Conservation (phyloP, 2,329 filamentous ascomycete genomes). For the Zelopaecilomyces penicillatus region DNA sequence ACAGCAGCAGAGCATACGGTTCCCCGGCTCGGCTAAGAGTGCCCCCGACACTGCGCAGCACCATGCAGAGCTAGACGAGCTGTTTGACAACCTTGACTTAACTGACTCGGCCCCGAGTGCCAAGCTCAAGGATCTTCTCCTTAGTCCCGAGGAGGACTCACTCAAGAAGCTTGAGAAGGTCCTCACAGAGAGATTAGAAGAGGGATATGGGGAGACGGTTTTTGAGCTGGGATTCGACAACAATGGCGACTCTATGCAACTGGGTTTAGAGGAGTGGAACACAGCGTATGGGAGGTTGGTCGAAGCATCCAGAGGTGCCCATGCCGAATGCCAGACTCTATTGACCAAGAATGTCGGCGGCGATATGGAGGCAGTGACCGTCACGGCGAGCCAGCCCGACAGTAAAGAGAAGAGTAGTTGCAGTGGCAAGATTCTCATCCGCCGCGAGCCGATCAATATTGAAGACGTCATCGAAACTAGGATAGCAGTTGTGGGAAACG, state of each 20-base stretch:
- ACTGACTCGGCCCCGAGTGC: slow-evolving; percentile 59
- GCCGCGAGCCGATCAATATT: slow-evolving; percentile 61
- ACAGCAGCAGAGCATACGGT: slow-evolving; percentile 74
- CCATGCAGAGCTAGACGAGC: slow-evolving; percentile 80
- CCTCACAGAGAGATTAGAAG: slow-evolving; percentile 61
- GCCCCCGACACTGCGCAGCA: slow-evolving; percentile 35
- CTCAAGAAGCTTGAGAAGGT: slow-evolving; percentile 56
- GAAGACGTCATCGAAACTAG: slow-evolving; percentile 92
- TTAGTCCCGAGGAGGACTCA: slow-evolving; percentile 53
- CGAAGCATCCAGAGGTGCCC: slow-evolving; percentile 53
- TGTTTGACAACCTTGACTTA: slow-evolving; percentile 82
- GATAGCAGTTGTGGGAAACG: slow-evolving; percentile 95
- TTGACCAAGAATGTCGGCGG: slow-evolving; percentile 88
- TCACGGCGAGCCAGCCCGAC: slow-evolving; percentile 36
- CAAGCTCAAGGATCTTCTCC: slow-evolving; percentile 67
- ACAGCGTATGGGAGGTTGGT: slow-evolving; percentile 58
- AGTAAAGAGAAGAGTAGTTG: slow-evolving; percentile 62
- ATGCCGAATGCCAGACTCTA: slow-evolving; percentile 71
- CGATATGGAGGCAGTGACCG: slow-evolving; percentile 57
- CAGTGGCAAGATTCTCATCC: slow-evolving; percentile 79
- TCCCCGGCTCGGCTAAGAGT: slow-evolving; percentile 33
- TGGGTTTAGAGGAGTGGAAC: slow-evolving; percentile 69
- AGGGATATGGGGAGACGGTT: slow-evolving; percentile 81
- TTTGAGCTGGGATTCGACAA: slow-evolving; percentile 92
- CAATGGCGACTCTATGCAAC: slow-evolving; percentile 74